These are phyloP conservation scores for Aplosporella prunicola DNA, from an alignment of 2,329 filamentous ascomycete genomes.

Conservation along the genomic window DNA sequence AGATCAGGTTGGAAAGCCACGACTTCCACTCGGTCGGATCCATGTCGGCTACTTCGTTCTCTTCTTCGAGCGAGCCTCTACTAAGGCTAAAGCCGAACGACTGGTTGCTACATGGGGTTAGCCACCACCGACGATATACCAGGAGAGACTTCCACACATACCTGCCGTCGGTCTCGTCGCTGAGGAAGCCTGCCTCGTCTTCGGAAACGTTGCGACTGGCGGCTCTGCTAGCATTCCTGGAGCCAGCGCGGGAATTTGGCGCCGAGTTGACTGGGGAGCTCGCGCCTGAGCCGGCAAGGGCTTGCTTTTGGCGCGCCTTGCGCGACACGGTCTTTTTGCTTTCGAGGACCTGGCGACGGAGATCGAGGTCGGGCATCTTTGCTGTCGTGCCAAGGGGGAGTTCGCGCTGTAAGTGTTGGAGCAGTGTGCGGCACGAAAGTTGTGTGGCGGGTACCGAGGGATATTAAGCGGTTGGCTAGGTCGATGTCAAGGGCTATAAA, in stretches of 20 bases:
- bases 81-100: no score
- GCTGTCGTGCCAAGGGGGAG: no score
- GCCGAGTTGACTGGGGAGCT: slow-evolving; percentile 51
- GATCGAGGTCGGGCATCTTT: slow-evolving; percentile 48
- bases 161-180: slow-evolving; percentile 52
- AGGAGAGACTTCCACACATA: slow-evolving; percentile 28
- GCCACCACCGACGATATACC: neutral
- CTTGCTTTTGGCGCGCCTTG: slow-evolving; percentile 52
- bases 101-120: no score
- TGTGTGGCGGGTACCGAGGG: no score
- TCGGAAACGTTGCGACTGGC: slow-evolving; percentile 55
- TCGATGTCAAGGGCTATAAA: no score
- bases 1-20: slow-evolving; percentile 55
- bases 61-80: no score
- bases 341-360: slow-evolving; percentile 59
- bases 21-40: no score
- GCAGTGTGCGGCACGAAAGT: no score
- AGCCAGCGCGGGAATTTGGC: slow-evolving; percentile 48
- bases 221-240: slow-evolving; percentile 37
- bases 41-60: no score
- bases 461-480: no score
- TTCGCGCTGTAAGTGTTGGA: no score
- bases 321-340: slow-evolving; percentile 63
- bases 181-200: slow-evolving; percentile 51
- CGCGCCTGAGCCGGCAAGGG: slow-evolving; percentile 47